These are phyloP conservation scores for Thelephora aurantiotincta DNA, from an alignment of 768 basidiomycete species.

Conservation along the genomic window DNA sequence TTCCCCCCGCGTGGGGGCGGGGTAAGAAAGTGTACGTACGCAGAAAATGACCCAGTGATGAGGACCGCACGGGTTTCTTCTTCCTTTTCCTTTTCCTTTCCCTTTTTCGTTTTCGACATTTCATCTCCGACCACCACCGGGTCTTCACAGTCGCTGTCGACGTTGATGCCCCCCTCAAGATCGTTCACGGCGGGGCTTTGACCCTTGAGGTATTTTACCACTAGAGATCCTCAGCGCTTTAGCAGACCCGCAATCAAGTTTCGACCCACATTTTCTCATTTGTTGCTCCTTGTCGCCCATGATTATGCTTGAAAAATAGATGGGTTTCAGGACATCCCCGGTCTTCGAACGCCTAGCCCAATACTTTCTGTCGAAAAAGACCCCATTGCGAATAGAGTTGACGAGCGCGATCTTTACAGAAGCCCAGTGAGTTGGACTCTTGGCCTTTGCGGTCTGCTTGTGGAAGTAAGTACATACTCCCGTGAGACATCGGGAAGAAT, in stretches of 20 bases:
- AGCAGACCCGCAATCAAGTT: constrained; percentile 6
- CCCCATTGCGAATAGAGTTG: background rate
- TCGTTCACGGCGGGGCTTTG: constrained; percentile 2
- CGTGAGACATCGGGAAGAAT: no score
- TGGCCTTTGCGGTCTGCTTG: no score
- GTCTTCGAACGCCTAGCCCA: background rate
- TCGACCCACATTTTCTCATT: constrained; percentile 4
- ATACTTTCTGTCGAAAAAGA: background rate
- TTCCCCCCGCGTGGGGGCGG: no score
- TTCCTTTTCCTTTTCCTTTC: background rate
- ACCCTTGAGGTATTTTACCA: constrained; percentile 5
- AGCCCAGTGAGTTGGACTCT: no score
- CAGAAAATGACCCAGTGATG: no score
- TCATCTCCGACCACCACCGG: constrained; percentile 4
- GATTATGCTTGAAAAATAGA: constrained; percentile 6
- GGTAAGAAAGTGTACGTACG: no score
- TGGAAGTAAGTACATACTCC: no score
- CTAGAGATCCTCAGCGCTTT: constrained; percentile 5
- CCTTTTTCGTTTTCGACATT: constrained; percentile 6
- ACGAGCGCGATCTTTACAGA: background rate
- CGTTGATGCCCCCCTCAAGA: constrained; percentile 1
- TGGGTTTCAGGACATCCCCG: no score
- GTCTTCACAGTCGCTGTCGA: constrained; percentile 4
- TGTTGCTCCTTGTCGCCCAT: constrained; percentile 1
- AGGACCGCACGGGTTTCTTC: background rate